Evolutionary conservation across 495 filamentous ascomycete genomes (phyloP).

Genomic region (Pseudevernia furfuracea): DNA sequence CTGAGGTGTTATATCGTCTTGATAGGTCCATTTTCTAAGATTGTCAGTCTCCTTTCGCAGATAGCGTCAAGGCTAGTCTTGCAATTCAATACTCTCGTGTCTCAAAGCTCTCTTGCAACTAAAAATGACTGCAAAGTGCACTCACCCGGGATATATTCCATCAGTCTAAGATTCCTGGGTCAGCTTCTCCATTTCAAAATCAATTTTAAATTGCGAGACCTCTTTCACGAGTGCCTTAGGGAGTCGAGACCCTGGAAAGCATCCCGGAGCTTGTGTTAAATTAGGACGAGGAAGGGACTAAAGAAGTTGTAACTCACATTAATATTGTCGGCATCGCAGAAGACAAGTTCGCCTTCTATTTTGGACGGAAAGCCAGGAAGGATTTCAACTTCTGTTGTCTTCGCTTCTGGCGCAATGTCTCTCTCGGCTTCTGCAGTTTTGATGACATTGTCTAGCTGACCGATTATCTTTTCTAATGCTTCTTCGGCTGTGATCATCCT

Average conservation of each 20-base stretch:
- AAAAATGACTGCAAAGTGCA: too few relatives aligned
- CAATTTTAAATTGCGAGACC: too few relatives aligned
- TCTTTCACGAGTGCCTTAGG: too few relatives aligned
- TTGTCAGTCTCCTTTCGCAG: slow-evolving; percentile 37
- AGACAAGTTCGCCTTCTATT: slow-evolving; percentile 47
- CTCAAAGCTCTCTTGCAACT: too few relatives aligned
- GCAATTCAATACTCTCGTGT: too few relatives aligned
- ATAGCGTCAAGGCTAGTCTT: too few relatives aligned
- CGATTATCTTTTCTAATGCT: slow-evolving; percentile 60
- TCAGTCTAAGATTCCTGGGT: too few relatives aligned
- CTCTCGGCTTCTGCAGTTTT: slow-evolving; percentile 39
- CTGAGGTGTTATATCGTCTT: slow-evolving; percentile 66
- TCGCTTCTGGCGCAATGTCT: slow-evolving; percentile 15
- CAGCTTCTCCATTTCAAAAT: too few relatives aligned
- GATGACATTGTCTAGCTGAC: slow-evolving; percentile 56
- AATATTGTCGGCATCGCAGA: slow-evolving; percentile 47
- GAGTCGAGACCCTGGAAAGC: too few relatives aligned
- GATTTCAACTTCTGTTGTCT: slow-evolving; percentile 35
- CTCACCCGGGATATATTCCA: too few relatives aligned
- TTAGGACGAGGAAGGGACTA: too few relatives aligned
- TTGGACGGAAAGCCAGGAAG: slow-evolving; percentile 46
- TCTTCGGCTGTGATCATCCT: slow-evolving; percentile 51
- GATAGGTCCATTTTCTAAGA: slow-evolving; percentile 84
- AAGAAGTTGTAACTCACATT: slow-evolving; percentile 36
- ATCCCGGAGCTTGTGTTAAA: too few relatives aligned